Evolutionary conservation across 441 rosid species (phyloP), one percentile per base, ranked within the genome.

Genomic region (Mallotus repandus): DNA sequence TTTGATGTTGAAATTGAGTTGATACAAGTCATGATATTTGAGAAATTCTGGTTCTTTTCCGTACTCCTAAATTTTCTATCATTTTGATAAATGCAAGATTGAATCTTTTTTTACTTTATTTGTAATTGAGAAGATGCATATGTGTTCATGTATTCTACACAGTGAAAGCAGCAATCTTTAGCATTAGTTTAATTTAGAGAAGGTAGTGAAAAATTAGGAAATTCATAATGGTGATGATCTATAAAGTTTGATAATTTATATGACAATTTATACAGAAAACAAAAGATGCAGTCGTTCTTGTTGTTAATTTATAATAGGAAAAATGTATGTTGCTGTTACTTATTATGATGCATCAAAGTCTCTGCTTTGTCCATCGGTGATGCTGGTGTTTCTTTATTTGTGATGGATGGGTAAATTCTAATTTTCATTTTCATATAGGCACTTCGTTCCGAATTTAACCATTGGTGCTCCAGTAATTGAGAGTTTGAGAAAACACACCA

Each of bases 401-500:
- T 22, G 18, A 8, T 66, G 12, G 14, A 59, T 43, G 60, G 29
- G 38, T 3, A 45, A 14, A 52, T 49, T 49, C 29, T 29, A 29
- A 29, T 72, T 64, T 52, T 64, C 46, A 14, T 76, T 16, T 71
- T 70, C 60, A 46, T 61, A 29, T 71, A 91, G 97, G 88, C 98
- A 94, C 74, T 94, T 89, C 66, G 99, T 94, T 50, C 96, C 97
- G 1, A 94, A 94, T 78, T 85, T 94, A 48, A 92, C 99, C 4
- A 81, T 94, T 22, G 99, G 99, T 65, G 94, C 99, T 77, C 96
- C 97, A 0, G 89, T 94, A 66, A 89, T 92, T 66, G 89, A 91
- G 84, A 94, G 99, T 77, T 82, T 94, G 86, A 86, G 99, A 81
- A 87, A 92, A 81, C 99, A 92, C 76, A 91, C 98, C n/a, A 69